A percentile compares a stretch with the other conserved stretches of the same genome.
Evolutionary conservation across 106 monocot species (phyloP).

Genomic region (Iris macrosiphon): DNA sequence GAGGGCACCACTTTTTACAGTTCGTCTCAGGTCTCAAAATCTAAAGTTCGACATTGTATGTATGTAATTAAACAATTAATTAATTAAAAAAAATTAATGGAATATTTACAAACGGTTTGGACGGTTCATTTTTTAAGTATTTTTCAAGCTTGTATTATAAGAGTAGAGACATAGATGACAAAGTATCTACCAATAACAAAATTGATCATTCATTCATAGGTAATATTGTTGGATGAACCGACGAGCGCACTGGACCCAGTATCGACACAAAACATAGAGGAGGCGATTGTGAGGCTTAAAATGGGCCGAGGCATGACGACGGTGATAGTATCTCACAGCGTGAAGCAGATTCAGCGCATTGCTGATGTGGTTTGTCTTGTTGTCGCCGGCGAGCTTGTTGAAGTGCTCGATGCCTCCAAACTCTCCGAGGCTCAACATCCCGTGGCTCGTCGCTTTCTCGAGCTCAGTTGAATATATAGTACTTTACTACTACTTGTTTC

Average conservation of each 20-base stretch:
- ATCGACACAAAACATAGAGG: conserved; percentile 93
- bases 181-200: too few species aligned
- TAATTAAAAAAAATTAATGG: too few species aligned
- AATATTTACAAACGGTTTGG: too few species aligned
- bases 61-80: too few species aligned
- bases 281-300: conserved; percentile 61
- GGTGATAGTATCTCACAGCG: conserved; percentile 83
- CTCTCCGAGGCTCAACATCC: conserved; percentile 62
- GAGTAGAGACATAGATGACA: too few species aligned
- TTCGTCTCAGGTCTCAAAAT: too few species aligned
- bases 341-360: conserved; percentile 81
- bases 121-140: too few species aligned
- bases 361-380: conserved; percentile 77
- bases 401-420: conserved; percentile 49
- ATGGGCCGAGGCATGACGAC: conserved; percentile 45
- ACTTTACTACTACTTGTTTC: too few species aligned
- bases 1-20: too few species aligned
- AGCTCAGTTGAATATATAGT: conserved; percentile 60
- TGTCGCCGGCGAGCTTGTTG: conserved; percentile 71
- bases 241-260: conserved; percentile 93
- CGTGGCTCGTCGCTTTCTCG: conserved; percentile 69
- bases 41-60: too few species aligned
- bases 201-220: too few species aligned
- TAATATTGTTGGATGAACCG: conserved; percentile 81
- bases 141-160: too few species aligned